Conservation (phyloP, 2,329 filamentous ascomycete species). For the Scedosporium minutisporum region DNA sequence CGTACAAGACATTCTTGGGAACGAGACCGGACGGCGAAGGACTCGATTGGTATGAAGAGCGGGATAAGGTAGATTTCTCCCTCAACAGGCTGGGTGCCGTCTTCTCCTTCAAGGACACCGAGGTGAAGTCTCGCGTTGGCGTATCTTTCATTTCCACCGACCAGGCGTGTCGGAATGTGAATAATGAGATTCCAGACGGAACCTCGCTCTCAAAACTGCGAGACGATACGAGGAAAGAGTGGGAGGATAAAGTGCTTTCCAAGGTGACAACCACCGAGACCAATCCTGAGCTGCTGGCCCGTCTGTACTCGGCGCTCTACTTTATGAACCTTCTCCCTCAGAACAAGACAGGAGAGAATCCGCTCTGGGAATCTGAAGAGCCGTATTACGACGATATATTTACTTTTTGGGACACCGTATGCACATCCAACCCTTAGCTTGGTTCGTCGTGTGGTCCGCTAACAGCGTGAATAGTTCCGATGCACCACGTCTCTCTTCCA, state of each 20-base stretch:
- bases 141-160: constrained; percentile 57
- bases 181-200: constrained; percentile 42
- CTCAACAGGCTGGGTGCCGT: constrained; percentile 36
- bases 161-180: constrained; percentile 49
- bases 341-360: constrained; percentile 63
- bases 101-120: constrained; percentile 40
- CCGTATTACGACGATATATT: constrained; percentile 66
- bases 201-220: constrained; percentile 34
- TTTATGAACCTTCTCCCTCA: constrained; percentile 61
- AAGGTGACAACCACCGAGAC: constrained; percentile 53
- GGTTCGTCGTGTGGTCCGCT: background rate
- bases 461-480: constrained; percentile 35
- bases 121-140: constrained; percentile 50
- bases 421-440: background rate
- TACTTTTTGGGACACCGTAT: constrained; percentile 51
- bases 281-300: constrained; percentile 41
- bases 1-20: constrained; percentile 34
- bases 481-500: constrained; percentile 57
- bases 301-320: constrained; percentile 61
- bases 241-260: constrained; percentile 53
- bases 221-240: constrained; percentile 36
- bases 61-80: constrained; percentile 21
- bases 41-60: constrained; percentile 22
- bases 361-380: constrained; percentile 51
- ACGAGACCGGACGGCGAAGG: constrained; percentile 19